These are phyloP conservation scores for Mycena rosella DNA, from an alignment of 768 basidiomycete species.

Conservation along the genomic window DNA sequence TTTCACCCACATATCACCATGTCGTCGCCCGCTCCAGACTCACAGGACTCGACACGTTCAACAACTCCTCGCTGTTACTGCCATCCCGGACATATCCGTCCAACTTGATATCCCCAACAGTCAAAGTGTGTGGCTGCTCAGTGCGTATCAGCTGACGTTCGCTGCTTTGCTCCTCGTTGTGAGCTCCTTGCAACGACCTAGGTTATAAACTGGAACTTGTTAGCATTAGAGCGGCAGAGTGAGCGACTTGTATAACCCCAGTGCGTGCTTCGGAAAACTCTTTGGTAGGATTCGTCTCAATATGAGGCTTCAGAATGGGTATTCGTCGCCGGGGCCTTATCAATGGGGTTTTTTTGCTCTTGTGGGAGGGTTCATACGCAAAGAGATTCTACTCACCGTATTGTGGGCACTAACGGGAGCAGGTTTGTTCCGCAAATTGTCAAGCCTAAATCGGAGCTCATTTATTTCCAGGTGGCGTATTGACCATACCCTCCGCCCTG, in stretches of 20 bases:
- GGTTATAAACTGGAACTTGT: neutral
- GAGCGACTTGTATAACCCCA: slow-evolving; percentile 56
- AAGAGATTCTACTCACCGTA: too few species aligned
- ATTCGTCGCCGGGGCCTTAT: slow-evolving; percentile 42
- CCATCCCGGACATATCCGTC: slow-evolving; percentile 50
- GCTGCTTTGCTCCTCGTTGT: slow-evolving; percentile 56
- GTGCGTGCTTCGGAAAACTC: slow-evolving; percentile 38
- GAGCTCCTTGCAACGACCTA: slow-evolving; percentile 19
- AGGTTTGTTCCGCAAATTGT: slow-evolving; percentile 40
- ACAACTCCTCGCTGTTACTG: slow-evolving; percentile 56
- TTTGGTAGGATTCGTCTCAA: too few species aligned
- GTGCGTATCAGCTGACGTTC: slow-evolving; percentile 58
- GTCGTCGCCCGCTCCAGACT: too few species aligned
- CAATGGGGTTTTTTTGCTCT: slow-evolving; percentile 60
- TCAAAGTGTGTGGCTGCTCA: slow-evolving; percentile 54
- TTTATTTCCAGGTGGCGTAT: slow-evolving; percentile 52
- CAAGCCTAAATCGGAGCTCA: too few species aligned
- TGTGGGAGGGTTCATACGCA: slow-evolving; percentile 36
- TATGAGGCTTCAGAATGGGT: slow-evolving; percentile 5
- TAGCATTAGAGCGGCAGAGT: slow-evolving; percentile 52
- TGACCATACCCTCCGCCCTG: slow-evolving; percentile 66
- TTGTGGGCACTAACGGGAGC: slow-evolving; percentile 45
- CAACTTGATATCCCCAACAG: slow-evolving; percentile 39
- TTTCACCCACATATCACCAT: too few species aligned
- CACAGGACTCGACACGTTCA: slow-evolving; percentile 53